phyloP scores from a whole-genome alignment of 345 rosid genomes.

The Nasturtium officinale region DNA sequence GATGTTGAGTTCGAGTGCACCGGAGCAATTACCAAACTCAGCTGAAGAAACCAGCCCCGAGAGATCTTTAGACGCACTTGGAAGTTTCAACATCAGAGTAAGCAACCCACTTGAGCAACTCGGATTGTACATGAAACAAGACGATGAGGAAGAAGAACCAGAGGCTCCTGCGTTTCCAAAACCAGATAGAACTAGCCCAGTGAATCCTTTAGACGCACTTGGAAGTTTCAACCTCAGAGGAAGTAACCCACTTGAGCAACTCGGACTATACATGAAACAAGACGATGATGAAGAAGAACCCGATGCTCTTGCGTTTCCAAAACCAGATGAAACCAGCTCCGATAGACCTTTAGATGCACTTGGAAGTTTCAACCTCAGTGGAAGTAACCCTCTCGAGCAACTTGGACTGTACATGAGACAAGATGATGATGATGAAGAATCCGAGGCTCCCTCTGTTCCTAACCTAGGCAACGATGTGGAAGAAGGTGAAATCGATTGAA shows the following conservation, averaged over 20 bases:
- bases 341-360: slow-evolving; percentile 54
- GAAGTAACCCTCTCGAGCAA: slow-evolving; percentile 85
- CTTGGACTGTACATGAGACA: slow-evolving; percentile 88
- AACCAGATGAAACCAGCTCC: slow-evolving; percentile 60
- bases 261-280: slow-evolving; percentile 78
- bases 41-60: slow-evolving; percentile 68
- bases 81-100: slow-evolving; percentile 71
- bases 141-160: slow-evolving; percentile 70
- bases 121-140: slow-evolving; percentile 82
- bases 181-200: slow-evolving; percentile 61
- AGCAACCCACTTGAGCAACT: slow-evolving; percentile 85
- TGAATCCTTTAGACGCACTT: slow-evolving; percentile 49
- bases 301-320: slow-evolving; percentile 41
- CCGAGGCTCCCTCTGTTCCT: slow-evolving; percentile 45
- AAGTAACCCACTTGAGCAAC: slow-evolving; percentile 78
- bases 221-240: slow-evolving; percentile 70
- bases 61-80: slow-evolving; percentile 50
- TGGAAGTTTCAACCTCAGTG: slow-evolving; percentile 77
- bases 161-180: slow-evolving; percentile 37
- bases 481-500: slow-evolving; percentile 87
- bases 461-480: slow-evolving; percentile 50
- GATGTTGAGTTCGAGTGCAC: slow-evolving; percentile 74
- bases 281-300: slow-evolving; percentile 76
- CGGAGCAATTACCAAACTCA: slow-evolving; percentile 64
- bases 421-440: slow-evolving; percentile 75